These are phyloP conservation scores for Juncus effusus DNA, from an alignment of 176 grass and related monocot species.

Conservation along the genomic window DNA sequence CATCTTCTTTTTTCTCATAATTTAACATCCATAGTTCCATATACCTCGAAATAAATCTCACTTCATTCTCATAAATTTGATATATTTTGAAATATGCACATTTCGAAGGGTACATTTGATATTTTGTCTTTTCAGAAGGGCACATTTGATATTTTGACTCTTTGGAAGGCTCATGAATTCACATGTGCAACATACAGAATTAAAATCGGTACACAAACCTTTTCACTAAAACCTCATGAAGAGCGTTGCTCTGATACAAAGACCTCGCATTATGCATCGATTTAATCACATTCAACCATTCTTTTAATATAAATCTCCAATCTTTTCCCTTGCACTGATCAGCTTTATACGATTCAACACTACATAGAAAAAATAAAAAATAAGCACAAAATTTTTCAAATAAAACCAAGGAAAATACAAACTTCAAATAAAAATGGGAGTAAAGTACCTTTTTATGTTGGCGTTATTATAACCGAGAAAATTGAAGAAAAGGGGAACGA, in stretches of 20 bases:
- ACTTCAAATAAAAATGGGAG: slow-evolving; percentile 2
- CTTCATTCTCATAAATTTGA: no score
- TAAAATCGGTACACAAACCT: slow-evolving; percentile 45
- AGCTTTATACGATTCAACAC: slow-evolving; percentile 51
- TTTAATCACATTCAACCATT: slow-evolving; percentile 82
- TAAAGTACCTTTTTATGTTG: slow-evolving; percentile 50
- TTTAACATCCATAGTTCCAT: no score
- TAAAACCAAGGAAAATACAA: not conserved
- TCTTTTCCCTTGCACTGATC: slow-evolving; percentile 69
- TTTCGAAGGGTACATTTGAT: no score
- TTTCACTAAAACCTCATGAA: slow-evolving; percentile 68
- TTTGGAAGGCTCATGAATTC: no score
- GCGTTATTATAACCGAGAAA: slow-evolving; percentile 76
- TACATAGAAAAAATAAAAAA: slow-evolving; percentile 32
- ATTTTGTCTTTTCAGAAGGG: no score
- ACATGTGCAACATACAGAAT: not conserved
- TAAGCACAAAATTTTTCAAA: not conserved
- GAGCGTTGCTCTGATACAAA: slow-evolving; percentile 62
- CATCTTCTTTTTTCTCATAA: not conserved
- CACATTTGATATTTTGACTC: no score
- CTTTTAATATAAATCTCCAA: slow-evolving; percentile 84
- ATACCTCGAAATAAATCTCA: no score
- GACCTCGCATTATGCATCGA: slow-evolving; percentile 78
- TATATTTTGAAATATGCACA: no score
- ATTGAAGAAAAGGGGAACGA: slow-evolving; percentile 83